Base-by-base conservation (phyloP, 75 land plant species). In the Picea sitchensis region DNA sequence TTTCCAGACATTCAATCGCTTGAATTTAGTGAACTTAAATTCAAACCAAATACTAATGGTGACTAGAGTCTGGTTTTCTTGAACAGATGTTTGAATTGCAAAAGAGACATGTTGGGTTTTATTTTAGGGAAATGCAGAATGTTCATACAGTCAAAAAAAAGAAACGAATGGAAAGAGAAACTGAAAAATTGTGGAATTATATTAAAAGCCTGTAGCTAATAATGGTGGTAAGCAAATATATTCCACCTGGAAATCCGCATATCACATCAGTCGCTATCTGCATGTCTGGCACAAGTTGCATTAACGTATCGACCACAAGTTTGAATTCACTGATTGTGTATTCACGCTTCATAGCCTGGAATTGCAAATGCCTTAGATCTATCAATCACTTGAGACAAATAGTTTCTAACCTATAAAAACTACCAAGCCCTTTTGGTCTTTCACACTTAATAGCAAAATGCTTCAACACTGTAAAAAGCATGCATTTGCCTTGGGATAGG, bases 211-310 rank as follows among this genome's bases (percentile, higher is more conserved):
- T 8, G 13, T 34, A 60, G 7, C 73, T 31, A 64, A 60, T 23
- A 8, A 76, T 21, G 31, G 72, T 8, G 23, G 5, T 38, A 54
- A 57, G 14, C 20, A 20, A 8, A 36, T 23, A 60, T 58, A 78
- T 60, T 82, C 58, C 58, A 96, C 98, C 98, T 76, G 99, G 99
- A 85, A 96, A 96, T 75, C 99, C 99, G 80, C 99, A 96, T 30
- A 96, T 96, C 34, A 96, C 87, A 82, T 96, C 99, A 73, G 99
- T 96, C 51, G 99, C 99, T 77, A 96, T 92, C 77, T 96, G 98
- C 91, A 96, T 94, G 56, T 87, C 99, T 31, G 99, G 99, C 15
- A 96, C 99, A 78, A 91, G 87, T 32, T 79, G 79, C 67, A 59
- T 87, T 80, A 96, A 84, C 44, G 97, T 94, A 69, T 96, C 95